Evolutionary conservation across 164 flowering plant genomes (phyloP).

Genomic region (Piper betle): DNA sequence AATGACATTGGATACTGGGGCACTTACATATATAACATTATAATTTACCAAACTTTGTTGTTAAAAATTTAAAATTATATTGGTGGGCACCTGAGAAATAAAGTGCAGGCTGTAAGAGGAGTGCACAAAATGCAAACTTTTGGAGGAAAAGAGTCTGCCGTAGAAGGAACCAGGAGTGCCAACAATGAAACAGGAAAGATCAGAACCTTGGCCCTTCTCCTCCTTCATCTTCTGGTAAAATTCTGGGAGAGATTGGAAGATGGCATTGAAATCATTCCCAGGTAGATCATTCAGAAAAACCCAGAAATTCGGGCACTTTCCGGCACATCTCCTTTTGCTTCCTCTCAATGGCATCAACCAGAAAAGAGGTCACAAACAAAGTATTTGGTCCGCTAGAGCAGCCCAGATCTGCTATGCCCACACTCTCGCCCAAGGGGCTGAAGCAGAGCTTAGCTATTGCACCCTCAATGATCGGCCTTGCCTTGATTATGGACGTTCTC

Average conservation of each 20-base stretch:
- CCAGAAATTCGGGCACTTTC: conserved; percentile 22
- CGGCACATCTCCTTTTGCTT: conserved; percentile 3
- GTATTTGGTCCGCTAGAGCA: conserved; percentile 70
- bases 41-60: background rate
- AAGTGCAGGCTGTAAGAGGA: conserved; percentile 48
- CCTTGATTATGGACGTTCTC: background rate
- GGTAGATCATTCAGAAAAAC: conserved; percentile 50
- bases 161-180: conserved; percentile 55
- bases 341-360: conserved; percentile 16
- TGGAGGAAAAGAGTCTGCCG: conserved; percentile 34
- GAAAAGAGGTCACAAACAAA: conserved; percentile 16
- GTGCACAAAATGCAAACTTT: conserved; percentile 36
- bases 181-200: conserved; percentile 33
- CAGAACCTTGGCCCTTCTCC: conserved; percentile 12
- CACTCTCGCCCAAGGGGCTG: conserved; percentile 6
- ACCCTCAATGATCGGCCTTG: conserved; percentile 20
- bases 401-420: conserved; percentile 46
- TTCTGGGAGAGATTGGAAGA: conserved; percentile 22
- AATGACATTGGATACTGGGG: background rate
- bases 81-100: conserved; percentile 37
- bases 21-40: background rate
- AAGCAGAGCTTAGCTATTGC: conserved; percentile 21
- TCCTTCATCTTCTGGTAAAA: conserved; percentile 15
- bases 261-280: conserved; percentile 40
- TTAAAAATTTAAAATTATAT: background rate